phyloP scores from a whole-genome alignment of 306 rosid species.

The Acacia confusa region DNA sequence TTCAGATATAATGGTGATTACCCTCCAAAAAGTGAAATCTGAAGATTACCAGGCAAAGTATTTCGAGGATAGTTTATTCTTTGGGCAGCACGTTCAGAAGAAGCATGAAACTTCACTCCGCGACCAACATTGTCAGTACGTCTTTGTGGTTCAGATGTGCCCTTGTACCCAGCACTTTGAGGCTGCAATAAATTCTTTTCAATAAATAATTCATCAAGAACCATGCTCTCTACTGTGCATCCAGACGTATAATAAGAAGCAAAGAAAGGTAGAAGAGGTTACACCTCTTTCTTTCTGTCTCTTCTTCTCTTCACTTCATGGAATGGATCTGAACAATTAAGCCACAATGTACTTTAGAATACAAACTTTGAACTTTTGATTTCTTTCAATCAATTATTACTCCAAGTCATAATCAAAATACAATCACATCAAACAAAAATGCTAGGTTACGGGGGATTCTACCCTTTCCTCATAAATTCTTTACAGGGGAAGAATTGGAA shows the following conservation, averaged over 20 bases:
- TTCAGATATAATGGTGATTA: background rate
- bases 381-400: conserved; percentile 9
- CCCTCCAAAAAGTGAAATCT: background rate
- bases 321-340: conserved; percentile 67
- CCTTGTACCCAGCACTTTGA: conserved; percentile 55
- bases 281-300: conserved; percentile 89
- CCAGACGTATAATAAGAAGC: background rate
- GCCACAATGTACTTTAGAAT: conserved; percentile 23
- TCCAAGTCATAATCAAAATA: background rate
- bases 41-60: conserved; percentile 58
- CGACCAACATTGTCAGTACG: conserved; percentile 59
- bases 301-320: conserved; percentile 96
- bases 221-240: background rate
- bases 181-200: conserved; percentile 37
- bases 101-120: conserved; percentile 47
- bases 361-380: background rate
- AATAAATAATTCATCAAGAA: conserved; percentile 11
- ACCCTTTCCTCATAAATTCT: conserved; percentile 1
- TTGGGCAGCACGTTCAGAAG: conserved; percentile 60
- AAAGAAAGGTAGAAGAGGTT: background rate
- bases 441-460: background rate
- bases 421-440: background rate
- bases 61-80: conserved; percentile 64
- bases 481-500: background rate
- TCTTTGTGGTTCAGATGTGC: conserved; percentile 47